Percentiles rank a stretch among this genome's conserved stretches.
Evolutionary conservation across 2,329 filamentous ascomycete genomes (phyloP).

Genomic region (Metarhizium brunneum): DNA sequence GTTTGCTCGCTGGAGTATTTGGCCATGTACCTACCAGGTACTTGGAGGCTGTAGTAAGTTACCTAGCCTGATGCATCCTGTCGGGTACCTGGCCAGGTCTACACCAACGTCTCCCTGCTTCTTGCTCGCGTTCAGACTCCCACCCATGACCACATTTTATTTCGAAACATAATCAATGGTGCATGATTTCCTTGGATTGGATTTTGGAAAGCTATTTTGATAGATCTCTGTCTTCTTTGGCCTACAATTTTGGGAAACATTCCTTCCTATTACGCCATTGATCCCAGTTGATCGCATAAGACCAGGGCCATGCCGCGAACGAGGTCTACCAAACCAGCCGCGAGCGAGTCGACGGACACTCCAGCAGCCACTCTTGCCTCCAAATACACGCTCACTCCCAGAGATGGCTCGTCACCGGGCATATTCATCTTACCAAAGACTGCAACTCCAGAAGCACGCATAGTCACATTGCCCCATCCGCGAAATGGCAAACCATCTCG

Average conservation of each 20-base stretch:
- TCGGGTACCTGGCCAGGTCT: no score
- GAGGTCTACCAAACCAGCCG: constrained; percentile 29
- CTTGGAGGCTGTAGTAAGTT: no score
- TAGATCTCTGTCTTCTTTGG: not conserved
- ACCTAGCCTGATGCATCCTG: no score
- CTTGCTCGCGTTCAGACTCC: no score
- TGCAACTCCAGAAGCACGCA: constrained; percentile 42
- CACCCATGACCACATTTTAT: not conserved
- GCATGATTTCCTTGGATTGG: not conserved
- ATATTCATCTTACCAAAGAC: constrained; percentile 54
- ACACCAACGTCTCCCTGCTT: no score
- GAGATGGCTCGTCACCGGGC: constrained; percentile 35
- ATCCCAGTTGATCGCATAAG: not conserved
- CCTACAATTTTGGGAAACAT: not conserved
- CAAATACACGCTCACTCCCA: constrained; percentile 31
- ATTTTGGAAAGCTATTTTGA: not conserved
- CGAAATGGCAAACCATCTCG: constrained; percentile 44
- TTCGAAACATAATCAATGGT: not conserved
- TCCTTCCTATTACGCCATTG: not conserved
- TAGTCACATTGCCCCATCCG: constrained; percentile 52
- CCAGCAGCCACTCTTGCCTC: constrained; percentile 18
- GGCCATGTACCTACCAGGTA: no score
- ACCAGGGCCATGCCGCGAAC: constrained; percentile 37
- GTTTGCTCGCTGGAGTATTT: no score
- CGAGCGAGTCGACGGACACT: constrained; percentile 16